phyloP scores from a whole-genome alignment of 208 protist genomes.

The Kentomonas sorsogonicus region DNA sequence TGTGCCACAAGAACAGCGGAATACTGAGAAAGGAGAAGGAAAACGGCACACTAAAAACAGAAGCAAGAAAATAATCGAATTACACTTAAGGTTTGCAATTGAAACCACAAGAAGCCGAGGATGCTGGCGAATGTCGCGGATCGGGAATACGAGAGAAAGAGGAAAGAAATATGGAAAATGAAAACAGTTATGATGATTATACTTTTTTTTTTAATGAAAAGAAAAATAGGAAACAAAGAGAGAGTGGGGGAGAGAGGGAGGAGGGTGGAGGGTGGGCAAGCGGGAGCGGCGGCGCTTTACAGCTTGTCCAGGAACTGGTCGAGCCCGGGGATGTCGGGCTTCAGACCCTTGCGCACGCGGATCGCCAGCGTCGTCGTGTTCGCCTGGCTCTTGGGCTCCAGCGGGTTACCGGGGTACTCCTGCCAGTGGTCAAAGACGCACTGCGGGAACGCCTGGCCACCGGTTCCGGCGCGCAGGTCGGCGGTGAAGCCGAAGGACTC shows the following conservation, averaged over 20 bases:
- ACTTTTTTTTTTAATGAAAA: slow-evolving; percentile 9
- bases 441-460: slow-evolving; percentile 95
- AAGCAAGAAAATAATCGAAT: too few relatives aligned
- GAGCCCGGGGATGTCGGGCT: slow-evolving; percentile 88
- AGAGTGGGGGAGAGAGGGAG: not conserved
- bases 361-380: slow-evolving; percentile 73
- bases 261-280: not conserved
- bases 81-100: too few relatives aligned
- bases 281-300: not conserved
- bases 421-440: slow-evolving; percentile 99
- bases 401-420: slow-evolving; percentile 83
- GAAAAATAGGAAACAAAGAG: slow-evolving; percentile 6
- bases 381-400: slow-evolving; percentile 57
- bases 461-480: slow-evolving; percentile 94
- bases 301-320: slow-evolving; percentile 95
- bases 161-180: not conserved
- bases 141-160: not conserved
- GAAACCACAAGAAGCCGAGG: too few relatives aligned
- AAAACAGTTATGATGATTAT: not conserved
- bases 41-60: not conserved
- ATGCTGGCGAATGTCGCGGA: not conserved
- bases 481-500: slow-evolving; percentile 98
- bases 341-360: slow-evolving; percentile 97
- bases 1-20: not conserved
- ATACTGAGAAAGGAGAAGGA: slow-evolving; percentile 13